Evolutionary conservation across 768 basidiomycete species (phyloP), one percentile per base, ranked within the genome.

Genomic region (Russula lepida): DNA sequence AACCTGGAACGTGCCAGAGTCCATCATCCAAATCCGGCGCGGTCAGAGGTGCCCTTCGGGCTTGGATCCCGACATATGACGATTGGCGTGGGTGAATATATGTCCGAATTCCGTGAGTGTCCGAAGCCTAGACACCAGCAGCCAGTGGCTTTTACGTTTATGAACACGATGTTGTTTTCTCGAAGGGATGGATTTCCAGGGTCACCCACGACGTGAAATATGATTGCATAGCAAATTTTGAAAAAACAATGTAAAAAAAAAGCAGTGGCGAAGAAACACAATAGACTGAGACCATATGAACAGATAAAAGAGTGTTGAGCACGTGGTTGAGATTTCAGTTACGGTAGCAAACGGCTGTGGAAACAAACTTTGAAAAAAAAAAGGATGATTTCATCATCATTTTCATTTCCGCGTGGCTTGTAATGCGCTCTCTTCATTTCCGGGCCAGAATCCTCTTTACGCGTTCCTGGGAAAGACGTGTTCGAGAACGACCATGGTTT

Each of bases 401-500:
- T 41, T 41, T 41, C 41, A 41, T 41, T 41, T n/a, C 41, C 19
- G 41, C 41, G 7, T 33, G 41, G 49, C 57, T 52, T 39, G 30
- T 44, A 58, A 58, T 58, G 57, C 49, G 57, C 57, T 50, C 57
- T 50, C 39, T 15, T 32, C 39, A 35, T 51, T 43, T 48, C 32
- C 47, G 56, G 35, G 35, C 56, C 25, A 49, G 49, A 58, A 23
- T 25, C 21, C 41, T 56, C 21, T 15, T 41, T n/a, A 43, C 41
- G 7, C 19, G 19, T 47, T 47, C 60, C 50, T 52, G 50, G 50
- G 55, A 62, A 53, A 23, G 44, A 28, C 53, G 27, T 54, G 46
- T 15, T 30, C 21, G 32, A 55, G 35, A 64, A 53, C 43, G 13
- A 35, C 63, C 60, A 60, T 30, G 60, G 54, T 62, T 64, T 52